These are phyloP conservation scores for Coemansia sp. DNA, from an alignment of 192 early-diverging fungal species.

Conservation along the genomic window DNA sequence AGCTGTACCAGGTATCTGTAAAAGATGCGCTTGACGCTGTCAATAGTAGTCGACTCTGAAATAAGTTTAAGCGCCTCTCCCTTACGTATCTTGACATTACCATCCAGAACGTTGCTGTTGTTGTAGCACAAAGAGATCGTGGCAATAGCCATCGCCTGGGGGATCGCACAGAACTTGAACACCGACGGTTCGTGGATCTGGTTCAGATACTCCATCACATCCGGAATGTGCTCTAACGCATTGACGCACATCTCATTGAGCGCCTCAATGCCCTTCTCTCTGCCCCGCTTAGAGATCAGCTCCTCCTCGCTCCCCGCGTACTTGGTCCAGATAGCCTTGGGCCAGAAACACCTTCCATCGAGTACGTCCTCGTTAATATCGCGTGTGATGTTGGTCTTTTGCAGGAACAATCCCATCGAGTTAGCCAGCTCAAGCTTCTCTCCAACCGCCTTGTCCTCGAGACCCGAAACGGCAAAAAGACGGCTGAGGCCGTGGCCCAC, in stretches of 20 bases:
- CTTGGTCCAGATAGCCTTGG: constrained; percentile 86
- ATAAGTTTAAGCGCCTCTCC: constrained; percentile 76
- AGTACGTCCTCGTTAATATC: constrained; percentile 90
- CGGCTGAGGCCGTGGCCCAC: constrained; percentile 90
- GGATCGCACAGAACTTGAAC: constrained; percentile 96
- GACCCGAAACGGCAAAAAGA: constrained; percentile 82
- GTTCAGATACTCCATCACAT: constrained; percentile 83
- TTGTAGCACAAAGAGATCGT: constrained; percentile 84
- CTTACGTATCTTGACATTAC: constrained; percentile 91
- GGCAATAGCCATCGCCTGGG: constrained; percentile 99
- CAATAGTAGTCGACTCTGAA: constrained; percentile 55
- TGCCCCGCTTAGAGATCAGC: constrained; percentile 68
- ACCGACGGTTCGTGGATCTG: constrained; percentile 74
- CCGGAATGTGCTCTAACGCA: constrained; percentile 79
- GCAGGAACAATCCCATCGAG: constrained; percentile 96
- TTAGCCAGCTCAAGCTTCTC: constrained; percentile 66
- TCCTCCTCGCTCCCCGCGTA: constrained; percentile 73
- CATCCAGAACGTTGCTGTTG: constrained; percentile 75
- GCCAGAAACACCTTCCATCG: constrained; percentile 95
- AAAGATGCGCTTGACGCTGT: constrained; percentile 64
- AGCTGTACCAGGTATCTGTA: constrained; percentile 62
- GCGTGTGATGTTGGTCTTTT: constrained; percentile 97
- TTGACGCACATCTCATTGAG: constrained; percentile 88
- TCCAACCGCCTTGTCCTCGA: constrained; percentile 65
- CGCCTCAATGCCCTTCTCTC: constrained; percentile 69